Conservation (phyloP, 192 early-diverging fungal species). For the Mortierella hygrophila region DNA sequence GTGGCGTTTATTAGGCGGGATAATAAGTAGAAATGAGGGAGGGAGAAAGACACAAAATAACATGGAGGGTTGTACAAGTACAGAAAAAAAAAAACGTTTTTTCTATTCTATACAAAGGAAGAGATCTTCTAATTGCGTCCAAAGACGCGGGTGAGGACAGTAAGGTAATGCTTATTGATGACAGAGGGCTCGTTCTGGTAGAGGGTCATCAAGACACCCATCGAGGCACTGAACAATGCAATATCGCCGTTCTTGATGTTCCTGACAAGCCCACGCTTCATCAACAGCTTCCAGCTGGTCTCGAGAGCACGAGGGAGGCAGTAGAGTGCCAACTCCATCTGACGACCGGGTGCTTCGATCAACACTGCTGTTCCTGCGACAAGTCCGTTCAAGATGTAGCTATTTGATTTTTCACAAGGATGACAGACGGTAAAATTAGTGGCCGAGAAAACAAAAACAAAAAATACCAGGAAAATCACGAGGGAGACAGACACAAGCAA, state of each 20-base stretch:
- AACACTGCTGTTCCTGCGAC: conserved; percentile 69
- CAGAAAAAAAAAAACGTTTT: neutral
- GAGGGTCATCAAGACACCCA: conserved; percentile 84
- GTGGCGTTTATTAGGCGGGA: no score
- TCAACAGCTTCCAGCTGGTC: conserved; percentile 71
- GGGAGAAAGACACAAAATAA: neutral
- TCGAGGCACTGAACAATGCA: conserved; percentile 77
- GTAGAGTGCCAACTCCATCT: conserved; percentile 87
- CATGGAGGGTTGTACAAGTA: neutral
- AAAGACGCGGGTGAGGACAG: conserved; percentile 81
- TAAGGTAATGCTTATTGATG: conserved; percentile 81
- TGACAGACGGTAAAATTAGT: neutral
- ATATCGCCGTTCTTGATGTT: conserved; percentile 78
- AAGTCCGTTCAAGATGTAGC: conserved; percentile 59
- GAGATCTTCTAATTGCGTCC: conserved; percentile 70
- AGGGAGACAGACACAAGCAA: neutral
- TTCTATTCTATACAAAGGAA: neutral
- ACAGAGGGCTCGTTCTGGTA: conserved; percentile 84
- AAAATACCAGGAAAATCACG: neutral
- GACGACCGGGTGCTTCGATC: conserved; percentile 72
- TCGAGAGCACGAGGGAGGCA: conserved; percentile 86
- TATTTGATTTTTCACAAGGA: neutral
- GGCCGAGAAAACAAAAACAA: neutral
- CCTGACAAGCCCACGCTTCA: conserved; percentile 67
- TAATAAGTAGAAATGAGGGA: no score